Conservation (phyloP, 805 yeast genomes). For the Saccharomyces paradoxus region DNA sequence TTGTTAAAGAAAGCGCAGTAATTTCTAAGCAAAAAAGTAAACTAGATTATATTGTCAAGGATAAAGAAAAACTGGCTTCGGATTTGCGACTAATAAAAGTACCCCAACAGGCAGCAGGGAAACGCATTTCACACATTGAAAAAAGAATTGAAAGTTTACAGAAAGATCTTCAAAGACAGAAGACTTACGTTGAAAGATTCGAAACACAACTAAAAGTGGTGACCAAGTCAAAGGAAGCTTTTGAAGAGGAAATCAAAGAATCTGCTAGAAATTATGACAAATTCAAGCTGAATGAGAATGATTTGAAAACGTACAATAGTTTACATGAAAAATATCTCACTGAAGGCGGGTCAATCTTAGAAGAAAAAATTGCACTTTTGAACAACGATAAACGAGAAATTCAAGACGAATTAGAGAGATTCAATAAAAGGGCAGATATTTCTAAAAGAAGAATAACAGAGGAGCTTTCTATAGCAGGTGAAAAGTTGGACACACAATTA, state of each 20-base stretch:
- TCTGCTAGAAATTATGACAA: constrained; percentile 23
- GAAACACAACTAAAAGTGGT: constrained; percentile 43
- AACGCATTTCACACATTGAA: constrained; percentile 40
- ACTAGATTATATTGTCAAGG: constrained; percentile 31
- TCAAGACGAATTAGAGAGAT: constrained; percentile 30
- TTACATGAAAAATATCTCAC: constrained; percentile 51
- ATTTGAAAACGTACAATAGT: constrained; percentile 47
- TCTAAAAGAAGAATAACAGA: constrained; percentile 30
- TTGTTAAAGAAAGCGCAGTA: constrained; percentile 39
- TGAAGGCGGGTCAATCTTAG: constrained; percentile 50
- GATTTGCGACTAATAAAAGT: constrained; percentile 56
- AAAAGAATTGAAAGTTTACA: constrained; percentile 43
- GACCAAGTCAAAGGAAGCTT: constrained; percentile 33
- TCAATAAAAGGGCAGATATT: constrained; percentile 32
- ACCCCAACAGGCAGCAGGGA: constrained; percentile 40
- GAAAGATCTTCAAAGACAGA: constrained; percentile 48
- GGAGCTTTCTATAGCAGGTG: constrained; percentile 29
- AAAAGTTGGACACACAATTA: constrained; percentile 27
- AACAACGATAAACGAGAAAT: constrained; percentile 39
- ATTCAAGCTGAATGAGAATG: constrained; percentile 40
- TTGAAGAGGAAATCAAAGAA: constrained; percentile 26
- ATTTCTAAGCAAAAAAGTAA: constrained; percentile 35
- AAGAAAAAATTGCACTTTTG: constrained; percentile 38
- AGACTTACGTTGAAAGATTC: constrained; percentile 34
- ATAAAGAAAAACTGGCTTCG: constrained; percentile 37